These are phyloP conservation scores for Ceratobasidium sp. DNA, from an alignment of 1,284 basidiomycete species.

Conservation along the genomic window DNA sequence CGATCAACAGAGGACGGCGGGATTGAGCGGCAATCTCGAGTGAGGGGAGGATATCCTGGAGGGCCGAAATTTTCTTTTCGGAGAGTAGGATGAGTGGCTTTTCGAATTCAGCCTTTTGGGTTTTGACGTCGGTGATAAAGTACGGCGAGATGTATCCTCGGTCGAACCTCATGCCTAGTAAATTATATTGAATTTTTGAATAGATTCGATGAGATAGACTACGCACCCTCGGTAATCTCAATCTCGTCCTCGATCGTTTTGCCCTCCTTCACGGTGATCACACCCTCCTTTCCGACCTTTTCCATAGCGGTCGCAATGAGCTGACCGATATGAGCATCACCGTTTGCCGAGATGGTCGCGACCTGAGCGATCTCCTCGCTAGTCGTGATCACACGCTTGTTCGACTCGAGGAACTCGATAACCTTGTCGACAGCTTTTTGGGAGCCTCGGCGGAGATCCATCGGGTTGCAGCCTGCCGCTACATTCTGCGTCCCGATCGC, in stretches of 20 bases:
- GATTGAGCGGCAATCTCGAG: constrained; percentile 92
- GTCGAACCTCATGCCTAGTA: constrained; percentile 91
- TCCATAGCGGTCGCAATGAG: constrained; percentile 99
- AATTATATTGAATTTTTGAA: not conserved
- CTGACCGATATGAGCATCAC: constrained; percentile 91
- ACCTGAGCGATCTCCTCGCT: constrained; percentile 95
- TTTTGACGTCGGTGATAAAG: constrained; percentile 99
- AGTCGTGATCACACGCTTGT: constrained; percentile 95
- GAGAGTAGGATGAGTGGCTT: constrained; percentile 93
- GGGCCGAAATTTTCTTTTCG: constrained; percentile 97
- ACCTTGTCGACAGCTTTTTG: constrained; percentile 97
- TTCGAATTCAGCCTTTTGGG: constrained; percentile 96
- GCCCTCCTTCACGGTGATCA: constrained; percentile 99
- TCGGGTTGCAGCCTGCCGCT: constrained; percentile 98
- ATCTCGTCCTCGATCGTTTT: constrained; percentile 98
- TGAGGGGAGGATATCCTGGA: constrained; percentile 95
- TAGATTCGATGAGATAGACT: not conserved
- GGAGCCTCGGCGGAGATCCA: constrained; percentile 96
- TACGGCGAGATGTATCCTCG: constrained; percentile 98
- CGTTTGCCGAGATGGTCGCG: constrained; percentile 98
- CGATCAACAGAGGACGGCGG: constrained; percentile 92
- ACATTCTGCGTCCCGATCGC: constrained; percentile 67
- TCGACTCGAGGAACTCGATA: constrained; percentile 86
- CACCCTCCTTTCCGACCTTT: constrained; percentile 99
- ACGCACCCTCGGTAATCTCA: constrained; percentile 88